Conservation (phyloP, 441 rosid species). For the Populus hybrid region DNA sequence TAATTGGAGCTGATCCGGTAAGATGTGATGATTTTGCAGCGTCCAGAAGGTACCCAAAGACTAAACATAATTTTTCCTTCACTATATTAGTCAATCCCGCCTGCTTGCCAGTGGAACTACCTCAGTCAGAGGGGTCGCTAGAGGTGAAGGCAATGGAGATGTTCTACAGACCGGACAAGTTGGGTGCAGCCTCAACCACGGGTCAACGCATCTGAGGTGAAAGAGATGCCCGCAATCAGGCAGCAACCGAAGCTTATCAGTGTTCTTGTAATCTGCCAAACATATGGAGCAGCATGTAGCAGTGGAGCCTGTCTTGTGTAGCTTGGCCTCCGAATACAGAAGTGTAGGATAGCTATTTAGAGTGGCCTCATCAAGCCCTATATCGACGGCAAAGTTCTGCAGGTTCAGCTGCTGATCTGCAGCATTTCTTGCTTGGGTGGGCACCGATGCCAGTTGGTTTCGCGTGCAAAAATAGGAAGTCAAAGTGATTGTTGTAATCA, state of each 20-base stretch:
- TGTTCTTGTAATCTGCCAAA: slow-evolving; percentile 52
- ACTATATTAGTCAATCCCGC: slow-evolving; percentile 19
- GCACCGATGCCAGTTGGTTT: slow-evolving; percentile 10
- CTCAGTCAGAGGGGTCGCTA: slow-evolving; percentile 79
- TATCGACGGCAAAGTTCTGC: slow-evolving; percentile 30
- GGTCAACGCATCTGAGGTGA: slow-evolving; percentile 59
- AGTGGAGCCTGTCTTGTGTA: slow-evolving; percentile 35
- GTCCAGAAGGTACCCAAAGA: not conserved
- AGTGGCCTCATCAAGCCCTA: slow-evolving; percentile 74
- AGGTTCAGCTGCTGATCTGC: slow-evolving; percentile 3
- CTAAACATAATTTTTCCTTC: not conserved
- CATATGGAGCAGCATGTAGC: slow-evolving; percentile 60
- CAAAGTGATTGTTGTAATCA: slow-evolving; percentile 83
- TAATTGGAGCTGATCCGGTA: not conserved
- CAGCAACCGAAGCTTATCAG: slow-evolving; percentile 44
- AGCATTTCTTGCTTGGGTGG: not conserved
- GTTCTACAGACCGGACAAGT: slow-evolving; percentile 67
- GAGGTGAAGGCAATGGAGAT: slow-evolving; percentile 66
- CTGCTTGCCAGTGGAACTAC: slow-evolving; percentile 64
- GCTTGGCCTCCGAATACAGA: slow-evolving; percentile 62
- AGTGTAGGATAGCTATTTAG: slow-evolving; percentile 72
- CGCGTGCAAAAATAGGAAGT: slow-evolving; percentile 82
- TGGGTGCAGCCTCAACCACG: slow-evolving; percentile 56
- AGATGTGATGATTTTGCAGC: not conserved
- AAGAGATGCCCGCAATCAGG: slow-evolving; percentile 66